Evolutionary conservation across 805 yeast species (phyloP).

Genomic region (Candida pseudofarinosa): DNA sequence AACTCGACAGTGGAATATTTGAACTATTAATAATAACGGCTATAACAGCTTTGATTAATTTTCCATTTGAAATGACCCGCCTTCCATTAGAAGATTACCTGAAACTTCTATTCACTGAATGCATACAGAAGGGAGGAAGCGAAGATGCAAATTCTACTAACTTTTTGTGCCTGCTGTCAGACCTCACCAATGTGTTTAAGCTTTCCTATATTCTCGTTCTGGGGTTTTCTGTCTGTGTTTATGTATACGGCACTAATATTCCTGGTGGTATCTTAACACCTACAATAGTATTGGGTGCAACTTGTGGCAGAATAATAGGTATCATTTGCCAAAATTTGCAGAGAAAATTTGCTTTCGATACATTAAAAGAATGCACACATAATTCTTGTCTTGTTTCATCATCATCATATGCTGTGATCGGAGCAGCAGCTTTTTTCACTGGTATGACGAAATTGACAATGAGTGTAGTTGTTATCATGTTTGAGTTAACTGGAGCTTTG

Average conservation of each 20-base stretch:
- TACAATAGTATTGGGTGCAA: slow-evolving; percentile 58
- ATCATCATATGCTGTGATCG: slow-evolving; percentile 84
- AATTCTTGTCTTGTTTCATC: slow-evolving; percentile 66
- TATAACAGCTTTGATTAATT: slow-evolving; percentile 52
- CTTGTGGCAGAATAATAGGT: slow-evolving; percentile 55
- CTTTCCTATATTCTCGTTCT: slow-evolving; percentile 38
- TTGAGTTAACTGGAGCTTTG: slow-evolving; percentile 84
- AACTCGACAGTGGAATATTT: slow-evolving; percentile 25
- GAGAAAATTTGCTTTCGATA: slow-evolving; percentile 25
- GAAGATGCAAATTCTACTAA: slow-evolving; percentile 18
- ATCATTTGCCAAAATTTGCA: slow-evolving; percentile 49
- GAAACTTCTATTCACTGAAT: slow-evolving; percentile 66
- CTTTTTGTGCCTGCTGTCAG: slow-evolving; percentile 34
- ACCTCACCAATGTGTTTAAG: slow-evolving; percentile 20
- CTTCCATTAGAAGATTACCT: slow-evolving; percentile 55
- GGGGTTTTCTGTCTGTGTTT: slow-evolving; percentile 60
- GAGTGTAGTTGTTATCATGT: slow-evolving; percentile 73
- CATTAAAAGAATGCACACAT: slow-evolving; percentile 38
- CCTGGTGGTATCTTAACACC: slow-evolving; percentile 71
- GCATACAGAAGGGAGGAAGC: slow-evolving; percentile 27
- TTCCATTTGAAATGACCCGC: slow-evolving; percentile 51
- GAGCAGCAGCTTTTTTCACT: slow-evolving; percentile 78
- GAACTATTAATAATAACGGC: slow-evolving; percentile 49
- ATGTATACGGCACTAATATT: slow-evolving; percentile 63
- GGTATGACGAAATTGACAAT: slow-evolving; percentile 80